Base-by-base conservation (phyloP, 345 rosid genomes). In the Hevea brasiliensis region DNA sequence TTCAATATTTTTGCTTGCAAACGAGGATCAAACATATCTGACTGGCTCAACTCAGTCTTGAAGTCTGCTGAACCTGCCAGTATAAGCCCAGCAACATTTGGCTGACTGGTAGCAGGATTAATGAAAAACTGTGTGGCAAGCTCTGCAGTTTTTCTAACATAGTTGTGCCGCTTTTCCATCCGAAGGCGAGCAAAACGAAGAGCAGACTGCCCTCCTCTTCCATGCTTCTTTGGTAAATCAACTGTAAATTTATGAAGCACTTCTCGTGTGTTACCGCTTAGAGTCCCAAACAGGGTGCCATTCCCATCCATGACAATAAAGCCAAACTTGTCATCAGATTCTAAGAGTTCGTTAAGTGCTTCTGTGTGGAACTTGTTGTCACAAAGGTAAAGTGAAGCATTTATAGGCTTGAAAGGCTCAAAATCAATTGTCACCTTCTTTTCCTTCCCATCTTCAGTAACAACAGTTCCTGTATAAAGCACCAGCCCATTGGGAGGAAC, bases 191-290 rank as follows among this genome's bases (percentile, higher is more conserved):
- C 82, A 78, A 85, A 82, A 20, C 83, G 77, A 63, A 80, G 61
- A 48, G 83, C 84, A n/a, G 88, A 80, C 63, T 82, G 85, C 56
- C 84, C 85, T 71, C 84, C 85, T 80, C 85, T 80, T n/a, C 84
- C 84, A 17, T 82, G 84, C 61, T 85, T 85, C 77, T 73, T 85
- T 12, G 84, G 85, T 24, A 84, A 81, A 67, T 84, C 84, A 65
- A 82, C 82, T 37, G 77, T 62, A 66, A 82, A 84, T 65, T 82
- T 84, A 68, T 80, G 77, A 35, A 84, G 71, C 67, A 80, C 75
- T 79, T 84, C 81, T 8, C 81, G 67, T 6, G 79, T 84, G 58
- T 78, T 79, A 26, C 85, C 87, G 27, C 79, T 77, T 27, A 80
- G 26, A 10, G 85, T 82, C 50, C 84, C 88, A 75, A 85, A 73